Conservation (phyloP, 352 stramenopile genomes). For the Pythium monospermum region DNA sequence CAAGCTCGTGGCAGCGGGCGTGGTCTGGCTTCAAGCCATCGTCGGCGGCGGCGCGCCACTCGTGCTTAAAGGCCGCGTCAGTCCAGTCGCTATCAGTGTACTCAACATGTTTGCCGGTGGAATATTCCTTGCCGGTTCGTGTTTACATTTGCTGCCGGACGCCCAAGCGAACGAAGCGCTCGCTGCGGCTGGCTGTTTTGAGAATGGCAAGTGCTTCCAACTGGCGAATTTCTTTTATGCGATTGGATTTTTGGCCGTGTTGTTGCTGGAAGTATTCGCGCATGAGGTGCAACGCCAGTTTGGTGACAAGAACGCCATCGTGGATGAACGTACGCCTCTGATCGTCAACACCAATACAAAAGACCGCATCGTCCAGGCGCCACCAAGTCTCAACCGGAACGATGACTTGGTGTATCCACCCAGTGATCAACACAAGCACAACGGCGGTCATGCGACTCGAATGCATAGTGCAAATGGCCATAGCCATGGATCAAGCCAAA, state of each 20-base stretch:
- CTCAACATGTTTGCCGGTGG: conserved; percentile 81
- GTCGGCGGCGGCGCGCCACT: conserved; percentile 50
- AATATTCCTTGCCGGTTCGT: conserved; percentile 76
- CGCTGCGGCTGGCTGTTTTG: conserved; percentile 34
- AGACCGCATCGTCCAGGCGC: background rate
- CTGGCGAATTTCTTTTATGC: conserved; percentile 82
- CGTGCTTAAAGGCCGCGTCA: conserved; percentile 33
- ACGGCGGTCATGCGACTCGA: conserved; percentile 8
- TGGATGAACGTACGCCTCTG: conserved; percentile 25
- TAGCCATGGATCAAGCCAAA: background rate
- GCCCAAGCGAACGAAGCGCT: conserved; percentile 64
- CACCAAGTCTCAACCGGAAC: background rate
- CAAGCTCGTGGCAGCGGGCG: conserved; percentile 51
- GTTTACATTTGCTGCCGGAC: conserved; percentile 76
- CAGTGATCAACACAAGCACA: background rate
- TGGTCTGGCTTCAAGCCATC: conserved; percentile 57
- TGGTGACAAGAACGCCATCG: background rate
- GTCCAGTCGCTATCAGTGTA: conserved; percentile 34
- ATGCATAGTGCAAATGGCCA: background rate
- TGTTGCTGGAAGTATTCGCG: conserved; percentile 68
- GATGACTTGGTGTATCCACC: background rate
- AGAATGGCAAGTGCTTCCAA: conserved; percentile 52
- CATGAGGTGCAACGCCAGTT: conserved; percentile 51
- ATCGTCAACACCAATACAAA: conserved; percentile 15
- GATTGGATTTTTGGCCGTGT: conserved; percentile 64